A percentile compares a stretch with the other conserved stretches of the same genome.
Evolutionary conservation across 202 grass and related monocot genomes (phyloP).

Genomic region (Carex arenaria): DNA sequence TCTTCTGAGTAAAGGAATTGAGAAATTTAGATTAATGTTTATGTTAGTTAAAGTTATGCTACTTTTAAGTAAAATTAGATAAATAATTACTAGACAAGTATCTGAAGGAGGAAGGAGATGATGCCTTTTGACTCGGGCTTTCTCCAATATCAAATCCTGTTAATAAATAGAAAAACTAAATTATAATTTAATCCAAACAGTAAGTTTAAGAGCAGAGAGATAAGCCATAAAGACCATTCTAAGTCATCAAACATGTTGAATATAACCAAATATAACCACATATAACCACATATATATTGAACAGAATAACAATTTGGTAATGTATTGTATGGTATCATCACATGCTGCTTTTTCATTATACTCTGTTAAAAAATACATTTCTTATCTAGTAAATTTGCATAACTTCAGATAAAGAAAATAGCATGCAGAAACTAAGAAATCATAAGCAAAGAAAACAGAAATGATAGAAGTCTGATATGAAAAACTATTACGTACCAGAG

Average conservation of each 20-base stretch:
- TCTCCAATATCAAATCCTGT: conserved; percentile 40
- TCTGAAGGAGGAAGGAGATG: conserved; percentile 52
- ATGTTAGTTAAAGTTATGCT: not conserved
- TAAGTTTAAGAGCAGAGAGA: too few relatives aligned
- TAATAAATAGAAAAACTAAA: conserved; percentile 8
- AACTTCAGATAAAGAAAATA: conserved; percentile 18
- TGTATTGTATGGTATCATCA: not conserved
- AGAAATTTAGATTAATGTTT: not conserved
- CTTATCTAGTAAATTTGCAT: conserved; percentile 8
- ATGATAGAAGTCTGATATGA: conserved; percentile 7
- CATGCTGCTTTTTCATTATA: not conserved
- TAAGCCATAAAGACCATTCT: not conserved
- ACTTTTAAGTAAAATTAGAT: not conserved
- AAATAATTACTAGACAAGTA: conserved; percentile 34
- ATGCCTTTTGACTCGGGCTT: conserved; percentile 36
- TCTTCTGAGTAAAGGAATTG: conserved; percentile 2
- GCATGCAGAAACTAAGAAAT: not conserved
- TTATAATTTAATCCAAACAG: not conserved
- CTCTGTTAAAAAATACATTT: not conserved
- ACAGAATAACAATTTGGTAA: not conserved
- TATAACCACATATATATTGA: not conserved
- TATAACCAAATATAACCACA: not conserved
- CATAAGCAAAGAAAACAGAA: conserved; percentile 2
- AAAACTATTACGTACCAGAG: conserved; percentile 33
- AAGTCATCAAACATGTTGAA: not conserved